Percentiles rank a stretch among this genome's conserved stretches.
These are phyloP conservation scores for Pseudofabraea citricarpa DNA, from an alignment of 2,329 filamentous ascomycete species.

Conservation along the genomic window DNA sequence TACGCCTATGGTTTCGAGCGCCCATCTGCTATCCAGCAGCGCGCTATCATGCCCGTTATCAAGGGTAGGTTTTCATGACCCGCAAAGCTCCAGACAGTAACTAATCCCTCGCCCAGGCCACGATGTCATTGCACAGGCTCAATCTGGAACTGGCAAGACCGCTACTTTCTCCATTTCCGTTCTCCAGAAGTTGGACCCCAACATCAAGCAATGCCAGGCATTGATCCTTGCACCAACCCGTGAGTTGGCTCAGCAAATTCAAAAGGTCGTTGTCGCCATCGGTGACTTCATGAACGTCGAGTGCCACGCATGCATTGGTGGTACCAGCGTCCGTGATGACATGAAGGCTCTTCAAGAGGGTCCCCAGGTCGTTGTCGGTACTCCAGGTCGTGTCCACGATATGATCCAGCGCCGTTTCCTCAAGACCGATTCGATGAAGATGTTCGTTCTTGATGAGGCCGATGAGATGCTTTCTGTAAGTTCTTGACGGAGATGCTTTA, in stretches of 20 bases:
- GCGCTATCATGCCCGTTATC: conserved; percentile 99
- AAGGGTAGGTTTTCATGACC: conserved; percentile 64
- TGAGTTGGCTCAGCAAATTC: conserved; percentile 98
- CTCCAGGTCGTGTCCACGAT: conserved; percentile 96
- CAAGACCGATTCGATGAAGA: conserved; percentile 98
- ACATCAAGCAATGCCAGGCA: conserved; percentile 94
- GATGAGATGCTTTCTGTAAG: conserved; percentile 95
- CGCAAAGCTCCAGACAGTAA: conserved; percentile 6
- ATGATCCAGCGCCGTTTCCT: conserved; percentile 99
- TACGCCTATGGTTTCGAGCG: conserved; percentile 99
- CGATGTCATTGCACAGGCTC: conserved; percentile 99
- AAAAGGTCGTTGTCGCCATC: conserved; percentile 98
- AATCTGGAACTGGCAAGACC: conserved; percentile 99
- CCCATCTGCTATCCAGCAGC: conserved; percentile 98
- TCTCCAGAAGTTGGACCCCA: conserved; percentile 96
- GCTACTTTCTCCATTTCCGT: conserved; percentile 99
- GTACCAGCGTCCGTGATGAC: conserved; percentile 96
- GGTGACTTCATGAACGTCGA: conserved; percentile 99
- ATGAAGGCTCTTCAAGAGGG: conserved; percentile 97
- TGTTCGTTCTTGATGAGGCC: conserved; percentile 99
- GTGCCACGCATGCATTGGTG: conserved; percentile 99
- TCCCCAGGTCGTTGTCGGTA: conserved; percentile 95
- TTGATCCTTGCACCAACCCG: conserved; percentile 96
- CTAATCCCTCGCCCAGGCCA: conserved; percentile 55
- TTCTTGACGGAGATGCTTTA: conserved; percentile 14